Base-by-base conservation (phyloP, 371 early-diverging fungal species). In the Quaeritorhiza haematococci region DNA sequence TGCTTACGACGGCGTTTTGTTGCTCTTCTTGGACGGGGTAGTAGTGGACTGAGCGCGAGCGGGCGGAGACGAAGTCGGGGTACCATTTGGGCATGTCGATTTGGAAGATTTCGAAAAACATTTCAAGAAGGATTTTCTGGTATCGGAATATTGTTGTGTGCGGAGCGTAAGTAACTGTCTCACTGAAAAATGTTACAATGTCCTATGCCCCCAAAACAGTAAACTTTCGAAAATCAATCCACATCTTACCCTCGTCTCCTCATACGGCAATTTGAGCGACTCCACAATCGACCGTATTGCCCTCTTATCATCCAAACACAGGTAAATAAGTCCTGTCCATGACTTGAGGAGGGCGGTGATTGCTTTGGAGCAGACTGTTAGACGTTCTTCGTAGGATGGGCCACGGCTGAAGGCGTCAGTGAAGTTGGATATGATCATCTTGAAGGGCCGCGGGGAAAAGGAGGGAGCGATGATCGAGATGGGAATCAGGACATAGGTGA, bases 241-340 rank as follows among this genome's bases (percentile, higher is more conserved):
- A 59, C 3, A 15, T 19, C 72, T 46, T 72, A 89, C 90, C 74
- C 85, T 70, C 15, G 84, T 87, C 48, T 90, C 93, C 28, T 85
- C 88, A 24, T 75, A 72, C 5, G 92, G 91, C 41, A 89, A 67
- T 3, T 79, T 69, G 33, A 91, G 67, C 0, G 89, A 82, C 35
- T 87, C 88, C 0, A 93, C 85, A 17, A 93, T 74, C 0, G 89
- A 84, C 41, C 79, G 61, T 17, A 91, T 76, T 0, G 89, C 84
- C 23, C 85, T 74, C 71, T 83, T 80, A 49, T 87, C 76, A 53
- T 89, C 85, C 2, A 84, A 73, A 61, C 86, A 89, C 58, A 92
- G 74, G 59, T 86, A 88, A 33, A 90, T 77, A 0, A 88, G 59
- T 0, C 85, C 89, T 19, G 89, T 86, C 93, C 93, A 92, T 0